Base-by-base conservation (phyloP, 2,329 filamentous ascomycete genomes). In the Cercospora citrullina region DNA sequence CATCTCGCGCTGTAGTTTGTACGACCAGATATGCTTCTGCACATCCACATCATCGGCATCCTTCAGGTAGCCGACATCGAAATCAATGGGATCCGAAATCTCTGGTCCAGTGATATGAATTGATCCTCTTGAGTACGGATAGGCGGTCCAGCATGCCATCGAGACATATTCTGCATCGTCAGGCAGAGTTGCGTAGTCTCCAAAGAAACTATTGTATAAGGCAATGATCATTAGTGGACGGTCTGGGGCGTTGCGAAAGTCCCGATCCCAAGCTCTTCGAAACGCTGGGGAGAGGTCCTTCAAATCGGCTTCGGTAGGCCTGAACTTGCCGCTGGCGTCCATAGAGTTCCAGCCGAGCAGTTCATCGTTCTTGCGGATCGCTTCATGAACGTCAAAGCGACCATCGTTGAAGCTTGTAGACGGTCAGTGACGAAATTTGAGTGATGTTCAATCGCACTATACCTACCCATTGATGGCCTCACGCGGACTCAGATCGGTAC, bases 1-100 rank as follows among this genome's bases (percentile, higher is more conserved):
- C 60, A 90, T 83, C 76, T 89, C 87, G 3, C 89, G 86, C 30
- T 83, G 81, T 73, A 84, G 85, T 78, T 91, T 91, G 80, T 91
- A 91, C 0, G 80, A 83, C 87, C 87, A 90, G 9, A 88, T 72
- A 7, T 86, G 84, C 72, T 83, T 86, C 74, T 85, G 84, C n/a
- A 87, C 74, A 33, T 73, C 71, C 16, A 73, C 63, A 1, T 85
- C 83, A 67, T 87, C 77, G 9, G 78, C 72, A 57, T 89, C 84
- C 2, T 77, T 82, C 45, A 90, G 81, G 55, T 71, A 74, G 6
- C 73, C 74, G 10, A 71, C 68, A 28, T 75, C 69, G 68, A 75
- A 73, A 42, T 73, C 69, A n/a, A 71, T 53, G 10, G 81, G 77
- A 28, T 71, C 66, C 4, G 78, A 72, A 1, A 80, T 73, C 57